Conservation (phyloP, 2,329 filamentous ascomycete species). For the Neofusicoccum parvum region DNA sequence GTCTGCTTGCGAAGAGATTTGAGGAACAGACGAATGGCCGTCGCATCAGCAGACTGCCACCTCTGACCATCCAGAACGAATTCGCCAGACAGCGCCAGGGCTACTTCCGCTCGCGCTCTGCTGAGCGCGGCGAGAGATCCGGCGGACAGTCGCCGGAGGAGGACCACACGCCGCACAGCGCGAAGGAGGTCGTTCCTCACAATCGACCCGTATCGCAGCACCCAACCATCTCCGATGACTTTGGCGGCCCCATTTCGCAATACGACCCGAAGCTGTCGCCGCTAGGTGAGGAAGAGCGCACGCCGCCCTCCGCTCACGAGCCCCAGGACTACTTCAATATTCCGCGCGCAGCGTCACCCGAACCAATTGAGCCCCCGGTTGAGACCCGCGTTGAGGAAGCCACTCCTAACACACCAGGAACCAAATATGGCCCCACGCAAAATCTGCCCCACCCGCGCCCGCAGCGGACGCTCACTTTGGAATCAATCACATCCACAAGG, state of each 20-base stretch:
- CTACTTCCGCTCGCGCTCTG: constrained; percentile 76
- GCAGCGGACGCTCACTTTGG: constrained; percentile 44
- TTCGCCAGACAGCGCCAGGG: constrained; percentile 70
- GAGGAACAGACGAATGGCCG: constrained; percentile 71
- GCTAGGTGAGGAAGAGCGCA: constrained; percentile 37
- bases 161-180: constrained; percentile 28
- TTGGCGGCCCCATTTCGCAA: constrained; percentile 32
- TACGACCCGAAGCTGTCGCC: constrained; percentile 36
- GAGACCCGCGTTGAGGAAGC: constrained; percentile 43
- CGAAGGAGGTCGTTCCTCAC: constrained; percentile 31
- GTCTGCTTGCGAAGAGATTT: constrained; percentile 82
- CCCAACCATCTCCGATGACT: constrained; percentile 37
- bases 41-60: constrained; percentile 82
- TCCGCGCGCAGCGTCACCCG: constrained; percentile 49
- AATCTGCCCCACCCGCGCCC: constrained; percentile 33
- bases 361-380: constrained; percentile 42
- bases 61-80: constrained; percentile 79
- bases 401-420: constrained; percentile 43
- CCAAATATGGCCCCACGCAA: constrained; percentile 30
- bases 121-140: constrained; percentile 59
- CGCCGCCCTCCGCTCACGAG: constrained; percentile 24
- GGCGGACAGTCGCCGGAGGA: constrained; percentile 47
- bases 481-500: constrained; percentile 32
- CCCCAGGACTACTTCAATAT: constrained; percentile 48
- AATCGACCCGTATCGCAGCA: constrained; percentile 40